Evolutionary conservation across 2,329 filamentous ascomycete genomes (phyloP).

Genomic region (Ophiostoma montium): DNA sequence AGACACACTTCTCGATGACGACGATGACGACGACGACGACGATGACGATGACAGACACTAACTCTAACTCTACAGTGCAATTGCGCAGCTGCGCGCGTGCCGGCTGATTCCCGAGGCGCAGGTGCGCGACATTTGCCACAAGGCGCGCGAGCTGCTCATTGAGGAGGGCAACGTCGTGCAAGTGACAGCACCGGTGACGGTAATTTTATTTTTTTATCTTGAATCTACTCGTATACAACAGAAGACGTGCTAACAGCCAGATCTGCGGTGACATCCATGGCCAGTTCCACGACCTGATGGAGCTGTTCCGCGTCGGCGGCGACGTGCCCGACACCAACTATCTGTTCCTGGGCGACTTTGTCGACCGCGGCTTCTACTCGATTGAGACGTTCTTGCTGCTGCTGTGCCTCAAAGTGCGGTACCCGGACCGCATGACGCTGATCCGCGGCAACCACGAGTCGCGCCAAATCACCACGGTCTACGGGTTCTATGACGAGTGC

Average conservation of each 20-base stretch:
- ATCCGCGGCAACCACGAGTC: slow-evolving; percentile 95
- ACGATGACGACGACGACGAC: too few relatives aligned
- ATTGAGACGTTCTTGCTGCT: slow-evolving; percentile 93
- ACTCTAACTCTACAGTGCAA: slow-evolving; percentile 48
- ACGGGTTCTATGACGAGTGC: slow-evolving; percentile 97
- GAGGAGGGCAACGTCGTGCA: slow-evolving; percentile 96
- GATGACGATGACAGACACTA: not conserved
- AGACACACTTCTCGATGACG: not conserved
- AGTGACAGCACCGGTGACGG: slow-evolving; percentile 82
- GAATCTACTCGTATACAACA: slow-evolving; percentile 45
- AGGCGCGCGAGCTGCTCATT: slow-evolving; percentile 87
- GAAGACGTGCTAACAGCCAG: slow-evolving; percentile 15
- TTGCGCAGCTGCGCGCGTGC: slow-evolving; percentile 88
- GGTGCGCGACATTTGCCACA: slow-evolving; percentile 94
- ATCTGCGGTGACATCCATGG: slow-evolving; percentile 97
- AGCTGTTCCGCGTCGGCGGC: slow-evolving; percentile 84
- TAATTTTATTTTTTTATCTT: slow-evolving; percentile 3
- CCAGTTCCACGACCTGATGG: slow-evolving; percentile 95
- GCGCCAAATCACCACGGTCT: slow-evolving; percentile 91
- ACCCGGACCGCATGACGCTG: slow-evolving; percentile 91
- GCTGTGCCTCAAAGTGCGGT: slow-evolving; percentile 90
- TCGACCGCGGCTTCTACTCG: slow-evolving; percentile 95
- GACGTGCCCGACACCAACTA: slow-evolving; percentile 94
- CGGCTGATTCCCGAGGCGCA: slow-evolving; percentile 90
- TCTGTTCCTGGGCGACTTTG: slow-evolving; percentile 76